phyloP scores from a whole-genome alignment of 768 basidiomycete genomes.

The Chalciporus pseudorubinellus region DNA sequence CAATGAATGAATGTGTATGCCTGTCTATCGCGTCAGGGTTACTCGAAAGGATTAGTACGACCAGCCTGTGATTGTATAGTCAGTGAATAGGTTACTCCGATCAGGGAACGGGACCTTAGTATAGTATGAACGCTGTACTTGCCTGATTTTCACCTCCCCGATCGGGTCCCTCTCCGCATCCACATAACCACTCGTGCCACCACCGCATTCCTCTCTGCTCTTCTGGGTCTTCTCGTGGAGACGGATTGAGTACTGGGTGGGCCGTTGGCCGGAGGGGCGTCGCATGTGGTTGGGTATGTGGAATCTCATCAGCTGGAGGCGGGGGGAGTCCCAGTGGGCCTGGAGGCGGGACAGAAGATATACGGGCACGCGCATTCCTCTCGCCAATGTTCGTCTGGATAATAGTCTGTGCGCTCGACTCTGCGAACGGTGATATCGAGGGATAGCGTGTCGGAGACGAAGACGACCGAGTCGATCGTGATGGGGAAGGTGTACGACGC shows the following conservation, averaged over 20 bases:
- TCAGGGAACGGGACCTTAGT: background rate
- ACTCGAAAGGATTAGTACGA: slow-evolving; percentile 65
- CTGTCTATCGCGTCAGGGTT: slow-evolving; percentile 1
- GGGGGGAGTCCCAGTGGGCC: slow-evolving; percentile 60
- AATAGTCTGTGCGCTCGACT: slow-evolving; percentile 26
- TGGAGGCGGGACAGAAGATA: slow-evolving; percentile 40
- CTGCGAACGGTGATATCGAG: slow-evolving; percentile 37
- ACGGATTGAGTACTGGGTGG: slow-evolving; percentile 27
- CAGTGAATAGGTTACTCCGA: no score
- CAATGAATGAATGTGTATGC: slow-evolving; percentile 1
- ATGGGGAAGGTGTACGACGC: slow-evolving; percentile 2
- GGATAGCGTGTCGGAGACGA: background rate
- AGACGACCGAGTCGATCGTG: background rate
- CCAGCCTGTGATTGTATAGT: slow-evolving; percentile 49
- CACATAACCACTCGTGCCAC: slow-evolving; percentile 90
- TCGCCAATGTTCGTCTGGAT: background rate
- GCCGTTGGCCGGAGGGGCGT: slow-evolving; percentile 38
- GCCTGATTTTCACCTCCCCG: slow-evolving; percentile 74
- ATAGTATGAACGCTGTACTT: slow-evolving; percentile 12
- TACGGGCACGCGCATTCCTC: background rate
- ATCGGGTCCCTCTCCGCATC: slow-evolving; percentile 72
- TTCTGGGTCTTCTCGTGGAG: slow-evolving; percentile 19
- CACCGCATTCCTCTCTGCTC: slow-evolving; percentile 48
- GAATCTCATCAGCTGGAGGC: slow-evolving; percentile 39
- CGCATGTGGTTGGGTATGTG: slow-evolving; percentile 35